These are phyloP conservation scores for Ceratonia siliqua DNA, from an alignment of 306 rosid genomes.

Conservation along the genomic window DNA sequence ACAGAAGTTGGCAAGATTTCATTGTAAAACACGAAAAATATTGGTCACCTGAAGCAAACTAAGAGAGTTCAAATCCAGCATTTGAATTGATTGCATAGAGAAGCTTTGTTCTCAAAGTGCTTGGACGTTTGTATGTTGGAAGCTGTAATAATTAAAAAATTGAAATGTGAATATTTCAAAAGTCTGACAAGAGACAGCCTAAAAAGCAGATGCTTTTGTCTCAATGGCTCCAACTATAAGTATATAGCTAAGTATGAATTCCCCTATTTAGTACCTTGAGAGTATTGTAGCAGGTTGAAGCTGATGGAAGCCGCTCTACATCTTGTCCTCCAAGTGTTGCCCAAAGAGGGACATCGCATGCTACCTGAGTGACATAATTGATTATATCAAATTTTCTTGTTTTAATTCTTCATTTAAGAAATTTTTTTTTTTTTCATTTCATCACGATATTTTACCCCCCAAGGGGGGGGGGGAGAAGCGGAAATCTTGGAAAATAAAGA, in stretches of 20 bases:
- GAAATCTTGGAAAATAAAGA: slow-evolving; percentile 4
- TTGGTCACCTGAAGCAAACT: slow-evolving; percentile 47
- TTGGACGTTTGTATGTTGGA: slow-evolving; percentile 89
- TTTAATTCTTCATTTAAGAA: no score
- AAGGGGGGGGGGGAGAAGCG: no score
- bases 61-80: slow-evolving; percentile 98
- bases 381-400: neutral
- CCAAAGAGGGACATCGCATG: slow-evolving; percentile 87
- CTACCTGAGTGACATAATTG: slow-evolving; percentile 63
- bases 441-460: no score
- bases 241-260: slow-evolving; percentile 16
- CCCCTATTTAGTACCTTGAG: slow-evolving; percentile 65
- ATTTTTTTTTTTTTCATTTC: no score
- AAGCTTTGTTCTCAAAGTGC: slow-evolving; percentile 85
- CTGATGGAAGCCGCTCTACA: slow-evolving; percentile 98
- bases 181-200: slow-evolving; percentile 23
- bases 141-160: slow-evolving; percentile 57
- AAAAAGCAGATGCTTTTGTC: slow-evolving; percentile 2
- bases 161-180: slow-evolving; percentile 25
- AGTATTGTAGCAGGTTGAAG: slow-evolving; percentile 97
- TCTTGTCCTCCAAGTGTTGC: slow-evolving; percentile 93
- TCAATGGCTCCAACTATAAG: slow-evolving; percentile 11
- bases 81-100: slow-evolving; percentile 90
- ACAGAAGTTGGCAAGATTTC: slow-evolving; percentile 22
- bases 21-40: neutral